Percentiles rank a stretch among this genome's conserved stretches.
phyloP scores from a whole-genome alignment of 768 basidiomycete genomes.

The Podaxis rugospora region DNA sequence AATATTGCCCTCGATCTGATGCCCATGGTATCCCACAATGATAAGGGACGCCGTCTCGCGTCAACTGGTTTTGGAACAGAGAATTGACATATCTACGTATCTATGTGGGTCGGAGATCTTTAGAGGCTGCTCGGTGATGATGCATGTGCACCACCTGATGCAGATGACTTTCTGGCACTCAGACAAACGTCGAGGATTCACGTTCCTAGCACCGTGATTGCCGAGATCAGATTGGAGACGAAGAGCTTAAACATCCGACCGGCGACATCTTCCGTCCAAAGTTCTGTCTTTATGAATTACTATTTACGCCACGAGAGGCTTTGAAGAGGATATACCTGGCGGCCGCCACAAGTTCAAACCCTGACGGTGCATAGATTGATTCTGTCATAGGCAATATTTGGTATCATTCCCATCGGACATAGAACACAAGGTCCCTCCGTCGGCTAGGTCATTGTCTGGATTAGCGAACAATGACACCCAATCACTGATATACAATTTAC shows the following conservation, averaged over 20 bases:
- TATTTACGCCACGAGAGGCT: too few relatives aligned
- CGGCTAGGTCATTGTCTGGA: neutral
- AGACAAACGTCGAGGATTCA: neutral
- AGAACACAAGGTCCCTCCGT: neutral
- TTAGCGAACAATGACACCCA: neutral
- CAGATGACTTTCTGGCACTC: neutral
- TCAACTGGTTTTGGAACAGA: neutral
- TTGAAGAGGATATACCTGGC: too few relatives aligned
- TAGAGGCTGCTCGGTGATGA: neutral
- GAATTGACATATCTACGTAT: neutral
- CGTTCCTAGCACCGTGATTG: neutral
- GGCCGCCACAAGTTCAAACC: too few relatives aligned
- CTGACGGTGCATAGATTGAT: neutral
- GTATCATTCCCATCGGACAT: neutral
- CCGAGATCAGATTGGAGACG: too few relatives aligned
- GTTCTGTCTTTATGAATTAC: too few relatives aligned
- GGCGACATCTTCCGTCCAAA: too few relatives aligned
- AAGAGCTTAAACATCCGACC: too few relatives aligned
- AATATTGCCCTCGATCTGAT: neutral
- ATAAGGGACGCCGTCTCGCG: neutral
- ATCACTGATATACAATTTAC: neutral
- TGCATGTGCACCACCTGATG: neutral
- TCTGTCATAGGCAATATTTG: neutral
- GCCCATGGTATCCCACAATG: neutral
- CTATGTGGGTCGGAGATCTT: neutral